Base-by-base conservation (phyloP, 202 grass and related monocot genomes). In the Hordeum pubiflorum region DNA sequence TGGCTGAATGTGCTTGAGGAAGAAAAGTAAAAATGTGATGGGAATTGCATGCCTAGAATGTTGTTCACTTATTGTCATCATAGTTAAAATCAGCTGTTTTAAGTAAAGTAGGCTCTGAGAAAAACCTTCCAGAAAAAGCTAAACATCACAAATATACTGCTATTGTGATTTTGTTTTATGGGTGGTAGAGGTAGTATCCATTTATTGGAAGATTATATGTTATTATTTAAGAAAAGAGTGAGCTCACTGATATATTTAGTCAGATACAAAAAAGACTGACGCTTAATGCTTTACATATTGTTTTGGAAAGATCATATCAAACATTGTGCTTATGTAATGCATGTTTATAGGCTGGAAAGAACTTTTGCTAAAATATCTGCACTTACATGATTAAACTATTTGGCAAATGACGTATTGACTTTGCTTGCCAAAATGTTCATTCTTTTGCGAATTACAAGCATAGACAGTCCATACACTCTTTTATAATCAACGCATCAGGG, bases 371-470 rank as follows among this genome's bases (percentile, higher is more conserved):
- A 81, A 46, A 59, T 62, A n/a, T 9, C 3, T 23, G 52, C 15
- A 54, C 9, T 72, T 50, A 5, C 20, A 24, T 71, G 55, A 38
- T 62, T 29, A 33, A 77, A 60, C 24, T 84, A 71, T 72, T 39
- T 72, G 21, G 31, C 15, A 63, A 79, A 26, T 70, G 26, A 48
- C 10, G 7, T 36, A 50, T 50, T 50, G 14, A 50, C 44, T 50
- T 50, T 24, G 11, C 67, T 79, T 85, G 68, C 83, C 54, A 31
- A 72, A 60, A 63, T 85, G 7, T 79, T 31, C 40, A 55, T 50
- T 39, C 52, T 33, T 34, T 50, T 50, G 33, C 9, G 61, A 60
- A 52, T 22, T 50, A 46, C 69, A 71, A 62, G 14, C 31, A 13
- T 59, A 9, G 8, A 2, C 48, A 50, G 12, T 59, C 13, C 8